These are phyloP conservation scores for Rhizopogon rudus DNA, from an alignment of 768 basidiomycete genomes.

Conservation along the genomic window DNA sequence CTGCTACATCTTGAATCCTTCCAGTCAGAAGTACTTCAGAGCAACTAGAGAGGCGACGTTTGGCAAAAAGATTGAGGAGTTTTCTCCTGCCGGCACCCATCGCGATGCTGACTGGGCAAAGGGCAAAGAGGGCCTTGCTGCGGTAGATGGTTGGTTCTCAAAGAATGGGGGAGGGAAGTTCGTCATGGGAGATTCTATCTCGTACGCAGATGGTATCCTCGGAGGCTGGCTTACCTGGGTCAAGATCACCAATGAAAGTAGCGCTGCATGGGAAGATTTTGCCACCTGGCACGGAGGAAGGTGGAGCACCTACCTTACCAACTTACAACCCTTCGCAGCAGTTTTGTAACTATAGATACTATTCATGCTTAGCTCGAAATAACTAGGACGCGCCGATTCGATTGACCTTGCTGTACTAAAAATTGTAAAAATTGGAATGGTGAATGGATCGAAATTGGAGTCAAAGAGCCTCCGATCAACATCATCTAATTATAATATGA, in stretches of 20 bases:
- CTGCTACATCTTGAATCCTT: conserved; percentile 16
- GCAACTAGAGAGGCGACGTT: conserved; percentile 26
- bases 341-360: background rate
- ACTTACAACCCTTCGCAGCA: conserved; percentile 28
- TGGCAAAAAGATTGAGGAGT: conserved; percentile 31
- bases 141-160: conserved; percentile 26
- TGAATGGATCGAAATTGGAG: background rate
- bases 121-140: conserved; percentile 17
- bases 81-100: conserved; percentile 26
- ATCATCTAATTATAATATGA: background rate
- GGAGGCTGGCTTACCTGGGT: conserved; percentile 33
- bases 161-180: conserved; percentile 27
- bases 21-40: conserved; percentile 29
- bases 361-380: background rate
- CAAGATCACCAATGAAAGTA: conserved; percentile 19
- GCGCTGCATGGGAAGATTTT: conserved; percentile 29
- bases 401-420: too few relatives aligned
- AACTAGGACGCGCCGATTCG: background rate
- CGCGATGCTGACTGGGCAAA: conserved; percentile 23
- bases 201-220: conserved; percentile 32
- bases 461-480: background rate
- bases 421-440: too few relatives aligned
- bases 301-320: conserved; percentile 30
- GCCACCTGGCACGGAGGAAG: conserved; percentile 33
- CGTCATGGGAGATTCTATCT: conserved; percentile 28